Base-by-base conservation (phyloP, 176 grass and related monocot species). In the Hyparrhenia diplandra region DNA sequence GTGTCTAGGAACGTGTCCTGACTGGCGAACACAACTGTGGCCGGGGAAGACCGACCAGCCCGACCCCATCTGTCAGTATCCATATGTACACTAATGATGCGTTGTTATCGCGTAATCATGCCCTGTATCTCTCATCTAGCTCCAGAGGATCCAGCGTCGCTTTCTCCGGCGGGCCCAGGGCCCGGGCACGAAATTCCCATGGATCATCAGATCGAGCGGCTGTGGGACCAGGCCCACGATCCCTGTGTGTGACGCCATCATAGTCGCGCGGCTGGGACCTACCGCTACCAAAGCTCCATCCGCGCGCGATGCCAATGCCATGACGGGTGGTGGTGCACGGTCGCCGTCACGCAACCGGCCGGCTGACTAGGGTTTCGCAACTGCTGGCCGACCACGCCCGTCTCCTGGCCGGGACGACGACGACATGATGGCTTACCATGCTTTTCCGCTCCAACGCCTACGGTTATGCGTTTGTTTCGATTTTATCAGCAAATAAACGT, bases 261-360 rank as follows among this genome's bases (percentile, higher is more conserved):
- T 30, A 21, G 23, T 82, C 85, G 16, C 71, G 27, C n/a, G n/a
- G 58, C 60, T 6, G 70, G 87, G 41, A 41, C 69, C 81, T 40
- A 10, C 37, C 37, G 8, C 37, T 40, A 40, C n/a, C n/a, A n/a
- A n/a, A n/a, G n/a, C n/a, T n/a, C n/a, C n/a, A n/a, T n/a, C n/a
- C n/a, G n/a, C n/a, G n/a, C n/a, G n/a, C n/a, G n/a, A n/a, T n/a
- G n/a, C n/a, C n/a, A n/a, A n/a, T 32, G 62, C 72, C 11, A 31
- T 73, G n/a, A 35, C 34, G 51, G 31, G 43, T n/a, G n/a, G n/a
- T n/a, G n/a, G n/a, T 27, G 65, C 86, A 67, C 6, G n/a, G 82
- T 85, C 87, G 64, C 64, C 65, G 18, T 85, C 87, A 41, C 23
- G 58, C 82, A 34, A 21, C 74, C 21, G n/a, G 49, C 14, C 21